phyloP scores from a whole-genome alignment of 441 rosid species.

The Flueggea neowawraea region DNA sequence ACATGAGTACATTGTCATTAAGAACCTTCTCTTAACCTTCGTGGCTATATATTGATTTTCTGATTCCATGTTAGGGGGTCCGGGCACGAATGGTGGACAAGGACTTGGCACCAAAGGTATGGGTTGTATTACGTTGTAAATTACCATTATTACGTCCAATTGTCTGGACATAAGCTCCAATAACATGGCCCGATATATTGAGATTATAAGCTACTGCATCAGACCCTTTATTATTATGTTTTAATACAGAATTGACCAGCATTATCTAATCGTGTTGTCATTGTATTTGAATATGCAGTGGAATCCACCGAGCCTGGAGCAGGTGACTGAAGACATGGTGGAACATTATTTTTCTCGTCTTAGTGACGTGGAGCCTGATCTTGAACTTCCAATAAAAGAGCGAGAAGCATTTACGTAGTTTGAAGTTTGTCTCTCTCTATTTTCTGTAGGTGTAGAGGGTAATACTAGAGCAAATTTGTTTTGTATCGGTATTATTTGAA shows the following conservation, averaged over 20 bases:
- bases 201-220: too few relatives aligned
- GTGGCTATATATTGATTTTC: background rate
- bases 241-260: background rate
- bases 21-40: background rate
- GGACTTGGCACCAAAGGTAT: constrained; percentile 74
- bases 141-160: too few relatives aligned
- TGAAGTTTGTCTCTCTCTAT: background rate
- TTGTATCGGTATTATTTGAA: too few relatives aligned
- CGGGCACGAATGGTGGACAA: constrained; percentile 84
- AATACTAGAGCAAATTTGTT: too few relatives aligned
- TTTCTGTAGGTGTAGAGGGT: too few relatives aligned
- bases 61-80: constrained; percentile 51
- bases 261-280: too few relatives aligned
- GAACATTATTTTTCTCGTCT: constrained; percentile 68
- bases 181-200: too few relatives aligned
- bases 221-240: background rate
- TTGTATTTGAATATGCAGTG: constrained; percentile 47
- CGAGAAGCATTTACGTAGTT: constrained; percentile 74
- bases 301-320: constrained; percentile 74
- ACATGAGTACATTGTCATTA: background rate
- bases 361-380: constrained; percentile 60
- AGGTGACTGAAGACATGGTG: constrained; percentile 80
- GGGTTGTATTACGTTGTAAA: too few relatives aligned
- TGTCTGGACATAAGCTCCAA: too few relatives aligned
- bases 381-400: constrained; percentile 66